Evolutionary conservation across 139 green algal genomes (phyloP).

Genomic region (Astrephomene gubernaculifera): DNA sequence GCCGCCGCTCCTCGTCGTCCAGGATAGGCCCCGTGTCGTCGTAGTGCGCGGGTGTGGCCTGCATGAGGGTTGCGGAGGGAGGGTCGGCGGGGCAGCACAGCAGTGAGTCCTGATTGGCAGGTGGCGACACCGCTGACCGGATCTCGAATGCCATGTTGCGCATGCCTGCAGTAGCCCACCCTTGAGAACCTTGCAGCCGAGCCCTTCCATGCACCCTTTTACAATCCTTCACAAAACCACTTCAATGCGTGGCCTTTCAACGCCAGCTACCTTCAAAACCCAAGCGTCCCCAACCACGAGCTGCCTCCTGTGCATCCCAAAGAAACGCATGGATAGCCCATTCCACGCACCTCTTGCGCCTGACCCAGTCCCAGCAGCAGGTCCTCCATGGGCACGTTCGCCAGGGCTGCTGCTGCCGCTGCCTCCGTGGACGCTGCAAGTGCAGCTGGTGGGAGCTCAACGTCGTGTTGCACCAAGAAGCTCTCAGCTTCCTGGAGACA

Average conservation of each 20-base stretch:
- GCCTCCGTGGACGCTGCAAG: background rate
- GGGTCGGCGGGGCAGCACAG: background rate
- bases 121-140: no score
- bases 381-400: constrained; percentile 22
- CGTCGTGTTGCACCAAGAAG: constrained; percentile 11
- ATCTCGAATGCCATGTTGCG: no score
- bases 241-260: no score
- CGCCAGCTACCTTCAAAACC: no score
- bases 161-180: no score
- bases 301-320: no score
- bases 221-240: no score
- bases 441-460: constrained; percentile 1
- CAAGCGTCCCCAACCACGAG: no score
- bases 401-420: background rate
- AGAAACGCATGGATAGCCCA: no score
- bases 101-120: no score
- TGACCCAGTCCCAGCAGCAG: background rate
- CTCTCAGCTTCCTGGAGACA: background rate
- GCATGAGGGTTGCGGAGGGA: background rate
- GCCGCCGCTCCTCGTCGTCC: constrained; percentile 20
- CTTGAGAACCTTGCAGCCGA: no score
- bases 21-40: constrained; percentile 45
- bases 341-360: background rate
- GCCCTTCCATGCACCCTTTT: no score
- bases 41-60: background rate